Evolutionary conservation across 2,329 filamentous ascomycete genomes (phyloP), one percentile per base, ranked within the genome.

Genomic region (Fusarium sp.): DNA sequence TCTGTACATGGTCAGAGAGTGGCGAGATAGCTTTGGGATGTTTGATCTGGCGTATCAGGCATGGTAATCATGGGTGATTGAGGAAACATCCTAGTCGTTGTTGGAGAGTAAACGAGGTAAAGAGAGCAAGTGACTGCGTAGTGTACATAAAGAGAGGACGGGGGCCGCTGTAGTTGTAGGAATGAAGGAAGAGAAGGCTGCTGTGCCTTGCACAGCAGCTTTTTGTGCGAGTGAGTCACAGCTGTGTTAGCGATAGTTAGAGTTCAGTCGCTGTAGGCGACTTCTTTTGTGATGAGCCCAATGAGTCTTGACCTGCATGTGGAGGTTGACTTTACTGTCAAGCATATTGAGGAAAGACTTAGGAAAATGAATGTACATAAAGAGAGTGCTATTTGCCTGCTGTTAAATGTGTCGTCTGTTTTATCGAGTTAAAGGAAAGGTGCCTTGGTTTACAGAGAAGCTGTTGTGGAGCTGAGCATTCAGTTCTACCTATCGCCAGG

Each of bases 321-420:
- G 32, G 16, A 34, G 16, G 5, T 16, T 38, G 9, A 38, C 16
- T 38, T 38, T 18, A 38, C 32, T 11, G 9, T 18, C 0, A n/a
- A 18, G 1, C 9, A 11, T 11, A 38, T 18, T 38, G 9, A n/a
- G 3, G 32, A 18, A 6, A 18, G 9, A 18, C 16, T 2, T 6
- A 10, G 16, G 0, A 10, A 18, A 1, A 34, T 10, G 0, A 34
- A 18, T 18, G 16, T 6, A 18, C 5, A 34, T 18, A 8, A 32
- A 34, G 8, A 18, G 32, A 18, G 32, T 34, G 5, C 10, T 18
- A 6, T 10, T 18, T 34, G 32, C 32, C 32, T 34, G 16, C 32
- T 18, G 32, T 34, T 3, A 6, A 3, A 10, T 34, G 16, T 34
- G 16, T 18, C 32, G 8, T 34, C 32, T 18, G 16, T 18, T 18